These are phyloP conservation scores for Nakaseomyces nivariensis DNA, from an alignment of 1,139 yeast genomes.

Conservation along the genomic window DNA sequence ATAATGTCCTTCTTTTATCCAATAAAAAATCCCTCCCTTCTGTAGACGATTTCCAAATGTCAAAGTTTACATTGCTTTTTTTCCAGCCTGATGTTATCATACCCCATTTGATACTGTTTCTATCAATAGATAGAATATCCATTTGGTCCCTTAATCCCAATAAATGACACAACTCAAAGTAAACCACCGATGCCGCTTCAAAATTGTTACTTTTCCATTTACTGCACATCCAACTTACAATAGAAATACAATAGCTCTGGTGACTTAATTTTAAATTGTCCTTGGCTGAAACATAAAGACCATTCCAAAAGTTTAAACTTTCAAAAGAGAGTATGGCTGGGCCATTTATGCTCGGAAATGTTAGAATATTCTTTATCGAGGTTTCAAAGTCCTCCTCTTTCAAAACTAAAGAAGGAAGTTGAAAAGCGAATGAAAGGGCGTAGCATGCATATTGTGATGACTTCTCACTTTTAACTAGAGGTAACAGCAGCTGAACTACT, in stretches of 20 bases:
- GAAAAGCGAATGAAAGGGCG: background rate
- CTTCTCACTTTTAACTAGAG: slow-evolving; percentile 33
- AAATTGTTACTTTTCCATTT: background rate
- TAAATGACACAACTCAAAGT: background rate
- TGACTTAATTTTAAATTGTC: background rate
- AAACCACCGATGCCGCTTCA: background rate
- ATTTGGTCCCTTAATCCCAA: background rate
- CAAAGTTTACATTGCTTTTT: background rate
- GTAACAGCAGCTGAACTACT: slow-evolving; percentile 37
- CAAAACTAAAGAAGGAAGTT: background rate
- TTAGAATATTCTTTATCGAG: background rate
- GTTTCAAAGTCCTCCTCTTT: background rate
- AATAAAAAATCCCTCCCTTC: background rate
- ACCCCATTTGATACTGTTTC: no score
- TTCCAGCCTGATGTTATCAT: background rate
- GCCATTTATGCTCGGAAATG: background rate
- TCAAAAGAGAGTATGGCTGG: background rate
- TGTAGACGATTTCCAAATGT: background rate
- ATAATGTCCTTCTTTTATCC: background rate
- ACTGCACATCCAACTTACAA: background rate
- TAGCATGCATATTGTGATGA: slow-evolving; percentile 2
- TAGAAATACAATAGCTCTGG: background rate
- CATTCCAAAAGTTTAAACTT: background rate
- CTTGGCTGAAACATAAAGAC: background rate
- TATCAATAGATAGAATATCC: background rate